phyloP scores from a whole-genome alignment of 305 asterid species.

The Plantago coronopus region DNA sequence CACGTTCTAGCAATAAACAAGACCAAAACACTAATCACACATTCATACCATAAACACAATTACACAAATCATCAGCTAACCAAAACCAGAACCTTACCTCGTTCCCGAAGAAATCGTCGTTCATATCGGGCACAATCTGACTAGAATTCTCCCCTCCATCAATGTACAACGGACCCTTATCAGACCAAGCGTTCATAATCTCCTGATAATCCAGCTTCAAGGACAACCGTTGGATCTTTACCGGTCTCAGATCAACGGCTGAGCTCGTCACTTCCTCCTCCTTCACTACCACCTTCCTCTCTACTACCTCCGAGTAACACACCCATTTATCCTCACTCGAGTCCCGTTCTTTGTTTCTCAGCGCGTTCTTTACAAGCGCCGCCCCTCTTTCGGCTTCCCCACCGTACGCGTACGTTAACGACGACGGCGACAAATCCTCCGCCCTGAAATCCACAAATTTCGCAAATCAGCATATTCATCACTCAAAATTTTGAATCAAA shows the following conservation, averaged over 20 bases:
- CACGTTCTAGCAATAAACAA: too few species aligned
- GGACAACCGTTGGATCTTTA: conserved; percentile 30
- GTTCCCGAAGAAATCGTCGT: conserved; percentile 30
- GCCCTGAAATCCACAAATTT: conserved; percentile 21
- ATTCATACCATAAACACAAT: background rate
- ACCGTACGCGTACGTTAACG: conserved; percentile 40
- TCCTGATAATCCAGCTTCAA: conserved; percentile 60
- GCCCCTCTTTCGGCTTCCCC: conserved; percentile 31
- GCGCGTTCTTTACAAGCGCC: conserved; percentile 71
- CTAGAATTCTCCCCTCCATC: conserved; percentile 16
- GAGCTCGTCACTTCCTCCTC: conserved; percentile 61
- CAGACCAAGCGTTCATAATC: conserved; percentile 57
- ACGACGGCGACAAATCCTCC: conserved; percentile 40
- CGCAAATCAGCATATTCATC: too few species aligned
- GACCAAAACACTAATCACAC: background rate
- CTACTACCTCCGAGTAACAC: conserved; percentile 55
- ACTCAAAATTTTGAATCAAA: too few species aligned
- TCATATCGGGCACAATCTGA: conserved; percentile 48
- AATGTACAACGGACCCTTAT: conserved; percentile 42
- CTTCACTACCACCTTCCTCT: conserved; percentile 33
- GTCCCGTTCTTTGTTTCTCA: conserved; percentile 64
- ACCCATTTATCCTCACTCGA: conserved; percentile 71
- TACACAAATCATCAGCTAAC: background rate
- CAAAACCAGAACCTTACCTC: conserved; percentile 29
- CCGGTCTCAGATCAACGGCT: conserved; percentile 26